phyloP scores from a whole-genome alignment of 2,329 filamentous ascomycete genomes.

The Hypoxylon sp. region DNA sequence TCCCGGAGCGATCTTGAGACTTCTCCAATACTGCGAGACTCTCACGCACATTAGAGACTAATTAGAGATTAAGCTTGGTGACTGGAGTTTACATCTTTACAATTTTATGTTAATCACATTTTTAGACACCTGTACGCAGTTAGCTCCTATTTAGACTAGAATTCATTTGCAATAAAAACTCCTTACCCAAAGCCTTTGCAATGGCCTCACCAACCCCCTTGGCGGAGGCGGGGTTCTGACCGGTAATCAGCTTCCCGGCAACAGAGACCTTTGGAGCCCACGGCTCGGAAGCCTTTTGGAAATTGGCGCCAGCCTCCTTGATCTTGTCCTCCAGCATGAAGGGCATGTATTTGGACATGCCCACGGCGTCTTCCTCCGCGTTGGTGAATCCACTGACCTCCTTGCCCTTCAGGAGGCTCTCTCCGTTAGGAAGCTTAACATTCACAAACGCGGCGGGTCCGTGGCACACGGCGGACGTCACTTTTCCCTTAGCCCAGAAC shows the following conservation, averaged over 20 bases:
- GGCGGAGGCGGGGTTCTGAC: constrained; percentile 69
- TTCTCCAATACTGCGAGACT: neutral
- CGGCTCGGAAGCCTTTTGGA: constrained; percentile 67
- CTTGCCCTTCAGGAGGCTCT: constrained; percentile 68
- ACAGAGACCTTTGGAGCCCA: constrained; percentile 66
- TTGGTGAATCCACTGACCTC: constrained; percentile 73
- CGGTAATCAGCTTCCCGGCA: constrained; percentile 66
- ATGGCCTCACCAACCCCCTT: constrained; percentile 58
- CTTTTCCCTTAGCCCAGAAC: constrained; percentile 73
- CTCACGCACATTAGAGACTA: neutral
- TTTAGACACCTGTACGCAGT: constrained; percentile 8
- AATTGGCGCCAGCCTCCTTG: constrained; percentile 66
- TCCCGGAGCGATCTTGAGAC: neutral
- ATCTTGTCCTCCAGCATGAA: constrained; percentile 74
- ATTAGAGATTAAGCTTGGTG: neutral
- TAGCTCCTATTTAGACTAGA: neutral
- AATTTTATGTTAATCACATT: neutral
- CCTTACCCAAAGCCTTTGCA: constrained; percentile 12
- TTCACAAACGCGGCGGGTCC: constrained; percentile 74
- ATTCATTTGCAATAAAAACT: neutral
- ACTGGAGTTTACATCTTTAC: neutral
- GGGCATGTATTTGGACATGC: constrained; percentile 62
- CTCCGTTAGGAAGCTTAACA: constrained; percentile 66
- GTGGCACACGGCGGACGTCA: constrained; percentile 77
- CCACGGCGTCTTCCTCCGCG: constrained; percentile 65